phyloP scores from a whole-genome alignment of 2,329 filamentous ascomycete genomes.

The Calonectria pauciramosa region DNA sequence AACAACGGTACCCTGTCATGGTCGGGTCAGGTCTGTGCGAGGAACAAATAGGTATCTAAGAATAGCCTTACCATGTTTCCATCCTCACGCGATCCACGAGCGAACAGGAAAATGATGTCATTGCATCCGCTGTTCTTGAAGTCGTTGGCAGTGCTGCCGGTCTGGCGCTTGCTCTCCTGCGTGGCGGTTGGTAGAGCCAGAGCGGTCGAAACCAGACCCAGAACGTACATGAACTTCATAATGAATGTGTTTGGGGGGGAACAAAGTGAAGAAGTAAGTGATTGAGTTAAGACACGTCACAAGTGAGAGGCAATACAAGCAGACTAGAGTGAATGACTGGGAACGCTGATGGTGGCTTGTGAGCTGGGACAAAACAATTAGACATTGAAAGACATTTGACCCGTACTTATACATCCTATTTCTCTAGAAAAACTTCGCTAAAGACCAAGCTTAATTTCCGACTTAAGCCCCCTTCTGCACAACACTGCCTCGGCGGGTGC shows the following conservation, averaged over 20 bases:
- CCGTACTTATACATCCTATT: background rate
- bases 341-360: background rate
- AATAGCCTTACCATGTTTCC: conserved; percentile 6
- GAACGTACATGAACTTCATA: conserved; percentile 4
- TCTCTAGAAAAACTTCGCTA: background rate
- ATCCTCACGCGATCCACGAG: conserved; percentile 6
- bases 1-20: conserved; percentile 4
- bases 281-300: background rate
- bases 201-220: background rate
- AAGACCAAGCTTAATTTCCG: background rate
- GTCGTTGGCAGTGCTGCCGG: conserved; percentile 8
- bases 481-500: background rate
- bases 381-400: background rate
- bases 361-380: background rate
- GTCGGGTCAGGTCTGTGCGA: background rate
- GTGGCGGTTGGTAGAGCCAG: background rate
- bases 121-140: conserved; percentile 6
- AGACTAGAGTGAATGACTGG: background rate
- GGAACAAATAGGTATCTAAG: background rate
- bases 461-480: background rate
- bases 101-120: conserved; percentile 6
- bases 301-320: background rate
- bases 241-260: background rate
- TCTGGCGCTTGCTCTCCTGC: background rate
- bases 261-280: background rate